Evolutionary conservation across 306 rosid species (phyloP), one percentile per base, ranked within the genome.

Genomic region (Malus sieversii): DNA sequence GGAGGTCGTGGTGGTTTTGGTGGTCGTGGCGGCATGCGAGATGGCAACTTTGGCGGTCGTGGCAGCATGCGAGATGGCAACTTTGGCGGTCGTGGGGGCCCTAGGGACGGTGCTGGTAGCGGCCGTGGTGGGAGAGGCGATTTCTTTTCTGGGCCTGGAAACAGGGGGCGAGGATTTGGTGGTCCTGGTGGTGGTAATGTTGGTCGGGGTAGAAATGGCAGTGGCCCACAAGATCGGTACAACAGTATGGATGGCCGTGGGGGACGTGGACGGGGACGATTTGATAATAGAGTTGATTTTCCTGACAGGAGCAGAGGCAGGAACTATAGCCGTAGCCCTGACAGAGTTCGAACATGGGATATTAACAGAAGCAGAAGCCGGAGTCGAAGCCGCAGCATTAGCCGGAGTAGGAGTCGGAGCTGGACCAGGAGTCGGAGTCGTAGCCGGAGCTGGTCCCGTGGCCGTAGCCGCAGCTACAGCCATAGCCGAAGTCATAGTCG

Each of bases 301-400:
- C 53, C 68, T 57, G 74, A 79, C 64, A 87, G 95, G 84, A 87
- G 73, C 73, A 86, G 96, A 84, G 98, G 84, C 66, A 85, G 97
- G 84, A 92, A 93, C 84, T 70, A 83, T 55, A 93, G 98, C 55
- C 90, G 96, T 9, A 95, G 99, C 79, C 93, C 98, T 23, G 98
- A 93, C 70, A 93, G 88, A 82, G 98, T 93, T 68, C 82, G 98
- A 59, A 93, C 98, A 38, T 91, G 98, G 98, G 97, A 90, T 75
- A 81, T 83, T 42, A 86, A 84, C 62, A 57, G 83, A n/a, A 85
- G 90, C 42, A 68, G 59, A 8, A 74, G 86, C 45, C 70, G 77
- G 10, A 85, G 89, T 16, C 57, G 76, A 1, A 86, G 90, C 10
- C 80, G 85, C 18, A 77, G 93, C 40, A n/a, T 67, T 4, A 84